These are phyloP conservation scores for Salisapilia sapeloensis DNA, from an alignment of 352 stramenopile genomes.

Conservation along the genomic window DNA sequence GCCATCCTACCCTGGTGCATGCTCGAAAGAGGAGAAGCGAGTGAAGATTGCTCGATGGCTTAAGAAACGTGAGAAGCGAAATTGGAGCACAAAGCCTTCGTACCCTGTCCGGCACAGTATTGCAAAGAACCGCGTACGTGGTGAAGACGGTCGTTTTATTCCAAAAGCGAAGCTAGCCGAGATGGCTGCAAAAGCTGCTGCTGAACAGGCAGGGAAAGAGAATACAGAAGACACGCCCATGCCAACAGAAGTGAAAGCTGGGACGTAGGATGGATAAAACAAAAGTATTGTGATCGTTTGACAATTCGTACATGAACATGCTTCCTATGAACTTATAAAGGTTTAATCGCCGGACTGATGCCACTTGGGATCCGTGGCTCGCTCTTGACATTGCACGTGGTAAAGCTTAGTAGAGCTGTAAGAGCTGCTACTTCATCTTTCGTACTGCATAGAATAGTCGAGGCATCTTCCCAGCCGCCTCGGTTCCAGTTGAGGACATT, in stretches of 20 bases:
- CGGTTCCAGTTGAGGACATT: slow-evolving; percentile 76
- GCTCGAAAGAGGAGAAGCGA: slow-evolving; percentile 71
- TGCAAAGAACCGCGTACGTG: slow-evolving; percentile 63
- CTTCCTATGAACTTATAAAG: too few species aligned
- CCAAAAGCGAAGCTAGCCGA: slow-evolving; percentile 53
- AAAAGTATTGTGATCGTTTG: too few species aligned
- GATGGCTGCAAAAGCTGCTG: slow-evolving; percentile 34
- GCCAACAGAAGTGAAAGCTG: too few species aligned
- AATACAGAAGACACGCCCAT: too few species aligned
- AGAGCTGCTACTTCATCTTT: slow-evolving; percentile 46
- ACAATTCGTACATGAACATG: too few species aligned
- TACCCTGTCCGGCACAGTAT: slow-evolving; percentile 74
- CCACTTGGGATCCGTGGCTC: slow-evolving; percentile 1
- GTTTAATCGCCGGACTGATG: too few species aligned
- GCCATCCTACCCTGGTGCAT: slow-evolving; percentile 56
- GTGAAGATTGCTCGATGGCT: slow-evolving; percentile 73
- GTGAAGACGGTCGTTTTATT: slow-evolving; percentile 71
- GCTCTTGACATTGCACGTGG: slow-evolving; percentile 12
- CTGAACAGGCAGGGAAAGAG: slow-evolving; percentile 2
- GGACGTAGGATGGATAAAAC: too few species aligned
- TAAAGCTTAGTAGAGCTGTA: slow-evolving; percentile 14
- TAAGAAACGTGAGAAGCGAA: slow-evolving; percentile 69
- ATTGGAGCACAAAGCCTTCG: slow-evolving; percentile 76
- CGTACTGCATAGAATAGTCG: slow-evolving; percentile 62
- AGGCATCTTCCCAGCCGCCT: slow-evolving; percentile 66